Evolutionary conservation across 306 rosid species (phyloP), one percentile per base, ranked within the genome.

Genomic region (Cucurbita pepo): DNA sequence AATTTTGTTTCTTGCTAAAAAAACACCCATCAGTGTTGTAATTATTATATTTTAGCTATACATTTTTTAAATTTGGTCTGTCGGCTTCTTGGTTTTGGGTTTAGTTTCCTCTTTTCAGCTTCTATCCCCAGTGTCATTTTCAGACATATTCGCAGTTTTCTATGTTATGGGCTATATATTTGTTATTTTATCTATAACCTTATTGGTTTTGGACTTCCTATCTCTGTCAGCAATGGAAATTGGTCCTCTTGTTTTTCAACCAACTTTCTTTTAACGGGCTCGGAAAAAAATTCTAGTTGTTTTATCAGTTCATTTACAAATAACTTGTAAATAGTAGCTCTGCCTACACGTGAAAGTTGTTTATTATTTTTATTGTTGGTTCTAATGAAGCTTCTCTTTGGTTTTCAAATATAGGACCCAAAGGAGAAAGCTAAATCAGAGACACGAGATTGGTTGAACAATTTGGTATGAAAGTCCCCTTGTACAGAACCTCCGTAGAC

Each of bases 401-500:
- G 37, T 64, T 12, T 56, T 86, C 77, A 79, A 77, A 56, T 54
- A 64, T 53, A 94, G 99, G 99, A 94, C 82, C 99, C 99, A 9
- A 91, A 76, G 83, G 99, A 94, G 91, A 94, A 89, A 83, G 99
- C 97, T 65, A 94, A 91, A 77, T 81, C 97, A 38, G 99, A 94
- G 88, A 87, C 99, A 10, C 87, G 99, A 81, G 99, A 94, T 82
- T 94, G 99, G 99, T 82, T 94, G 81, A 94, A 94, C 82, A 91
- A 71, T 78, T 91, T 94, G 99, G 99, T 94, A 94, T 25, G 93
- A 64, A 73, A 60, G 72, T 69, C 67, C 18, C 40, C 41, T 71
- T 81, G 77, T 76, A 37, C 53, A 54, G 79, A 16, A 34, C 3
- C 58, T 69, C 8, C 5, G 7, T 69, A 69, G 44, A 0, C 36